phyloP scores from a whole-genome alignment of 345 rosid species.

The Euphorbia lathyris region DNA sequence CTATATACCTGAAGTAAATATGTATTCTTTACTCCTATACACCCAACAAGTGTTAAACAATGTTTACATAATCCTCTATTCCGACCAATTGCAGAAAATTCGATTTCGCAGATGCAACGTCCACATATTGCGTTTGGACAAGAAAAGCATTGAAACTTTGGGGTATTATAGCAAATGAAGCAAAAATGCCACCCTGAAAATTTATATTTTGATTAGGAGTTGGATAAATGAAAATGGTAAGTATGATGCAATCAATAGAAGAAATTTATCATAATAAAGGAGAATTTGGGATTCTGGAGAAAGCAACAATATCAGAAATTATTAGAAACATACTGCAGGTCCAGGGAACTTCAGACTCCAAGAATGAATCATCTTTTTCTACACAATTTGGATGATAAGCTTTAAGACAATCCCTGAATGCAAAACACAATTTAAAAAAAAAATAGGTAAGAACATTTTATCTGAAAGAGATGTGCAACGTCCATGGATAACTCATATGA shows the following conservation, averaged over 20 bases:
- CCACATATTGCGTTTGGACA: constrained; percentile 52
- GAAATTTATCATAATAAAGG: background rate
- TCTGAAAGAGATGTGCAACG: background rate
- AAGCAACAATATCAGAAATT: background rate
- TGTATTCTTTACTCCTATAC: constrained; percentile 33
- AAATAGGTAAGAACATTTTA: background rate
- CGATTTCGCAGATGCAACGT: constrained; percentile 30
- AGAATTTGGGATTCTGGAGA: background rate
- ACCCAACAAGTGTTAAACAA: constrained; percentile 39
- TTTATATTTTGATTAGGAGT: background rate
- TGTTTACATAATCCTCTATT: constrained; percentile 37
- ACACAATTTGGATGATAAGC: constrained; percentile 47
- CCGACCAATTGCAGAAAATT: constrained; percentile 29
- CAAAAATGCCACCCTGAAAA: constrained; percentile 55
- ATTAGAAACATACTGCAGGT: constrained; percentile 36
- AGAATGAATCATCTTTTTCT: constrained; percentile 29
- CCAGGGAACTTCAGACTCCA: constrained; percentile 33
- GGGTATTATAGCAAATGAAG: constrained; percentile 32
- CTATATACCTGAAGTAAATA: constrained; percentile 36
- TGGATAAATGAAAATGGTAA: background rate
- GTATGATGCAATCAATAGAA: background rate
- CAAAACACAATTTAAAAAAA: constrained; percentile 8
- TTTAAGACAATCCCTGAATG: constrained; percentile 45
- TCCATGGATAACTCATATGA: background rate
- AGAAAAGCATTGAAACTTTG: constrained; percentile 50